Base-by-base conservation (phyloP, 208 protist genomes). In the Acanthamoeba divionensis region DNA sequence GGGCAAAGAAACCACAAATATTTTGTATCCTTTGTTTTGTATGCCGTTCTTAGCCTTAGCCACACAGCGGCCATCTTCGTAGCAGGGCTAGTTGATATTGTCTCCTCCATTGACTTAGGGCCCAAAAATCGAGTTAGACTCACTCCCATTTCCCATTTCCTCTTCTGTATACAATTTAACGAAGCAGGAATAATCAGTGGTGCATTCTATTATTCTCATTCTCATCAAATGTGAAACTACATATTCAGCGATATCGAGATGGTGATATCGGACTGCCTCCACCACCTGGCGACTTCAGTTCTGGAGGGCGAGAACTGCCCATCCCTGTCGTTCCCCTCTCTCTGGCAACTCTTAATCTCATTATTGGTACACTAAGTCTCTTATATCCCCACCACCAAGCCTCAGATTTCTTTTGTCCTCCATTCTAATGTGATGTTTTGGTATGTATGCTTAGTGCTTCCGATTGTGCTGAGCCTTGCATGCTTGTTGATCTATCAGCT, bases 401-500 rank as follows among this genome's bases (percentile, higher is more conserved):
- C n/a, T n/a, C n/a, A n/a, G n/a, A n/a, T n/a, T n/a, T n/a, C n/a
- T n/a, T n/a, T n/a, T n/a, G n/a, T n/a, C n/a, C n/a, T n/a, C n/a
- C n/a, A n/a, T n/a, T n/a, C n/a, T n/a, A n/a, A n/a, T n/a, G n/a
- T n/a, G n/a, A n/a, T n/a, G n/a, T n/a, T n/a, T n/a, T n/a, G n/a
- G n/a, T n/a, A n/a, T n/a, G n/a, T n/a, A n/a, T n/a, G n/a, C n/a
- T n/a, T n/a, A n/a, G n/a, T n/a, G n/a, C n/a, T 83, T 24, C 73
- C 73, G 6, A 75, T 83, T 29, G 73, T 83, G 48, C 48, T 83
- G 10, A 83, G 73, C 73, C 4, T 83, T 12, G 15, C 44, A 3
- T 83, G 73, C 48, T 52, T 83, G 38, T 33, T 83, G 31, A 29
- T 24, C 38, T 83, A 83, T 36, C 73, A 83, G 73, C 18, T 83